A percentile compares a stretch with the other conserved stretches of the same genome.
phyloP scores from a whole-genome alignment of 2,329 filamentous ascomycete genomes.

The Alternaria rosae region DNA sequence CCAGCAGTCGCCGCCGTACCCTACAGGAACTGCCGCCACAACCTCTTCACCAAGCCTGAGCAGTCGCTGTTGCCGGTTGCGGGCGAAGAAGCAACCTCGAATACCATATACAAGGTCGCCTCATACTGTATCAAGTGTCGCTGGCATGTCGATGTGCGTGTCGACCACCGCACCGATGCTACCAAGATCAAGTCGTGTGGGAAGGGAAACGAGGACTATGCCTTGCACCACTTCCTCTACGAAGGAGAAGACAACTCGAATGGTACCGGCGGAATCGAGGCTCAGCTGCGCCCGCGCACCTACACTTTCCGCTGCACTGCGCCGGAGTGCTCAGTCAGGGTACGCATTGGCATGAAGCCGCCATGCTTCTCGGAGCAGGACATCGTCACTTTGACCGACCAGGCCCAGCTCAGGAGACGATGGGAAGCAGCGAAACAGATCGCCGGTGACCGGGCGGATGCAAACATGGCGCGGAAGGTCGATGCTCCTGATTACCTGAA shows the following conservation, averaged over 20 bases:
- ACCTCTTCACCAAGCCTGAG: slow-evolving; percentile 63
- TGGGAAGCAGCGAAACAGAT: slow-evolving; percentile 60
- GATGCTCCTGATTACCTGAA: slow-evolving; percentile 65
- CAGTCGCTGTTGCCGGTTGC: slow-evolving; percentile 60
- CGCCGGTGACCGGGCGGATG: slow-evolving; percentile 63
- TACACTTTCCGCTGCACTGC: slow-evolving; percentile 66
- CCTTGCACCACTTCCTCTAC: slow-evolving; percentile 67
- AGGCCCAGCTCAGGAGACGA: slow-evolving; percentile 59
- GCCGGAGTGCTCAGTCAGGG: slow-evolving; percentile 60
- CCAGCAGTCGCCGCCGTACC: slow-evolving; percentile 47
- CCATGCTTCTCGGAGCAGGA: slow-evolving; percentile 60
- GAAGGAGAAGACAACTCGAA: slow-evolving; percentile 26
- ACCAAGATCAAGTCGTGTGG: slow-evolving; percentile 53
- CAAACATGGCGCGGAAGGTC: slow-evolving; percentile 59
- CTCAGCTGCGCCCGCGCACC: slow-evolving; percentile 26
- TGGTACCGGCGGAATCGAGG: slow-evolving; percentile 21
- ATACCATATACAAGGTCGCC: slow-evolving; percentile 63
- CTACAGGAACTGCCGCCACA: slow-evolving; percentile 63
- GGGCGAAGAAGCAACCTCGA: slow-evolving; percentile 49
- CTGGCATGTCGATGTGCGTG: slow-evolving; percentile 66
- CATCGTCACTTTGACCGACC: slow-evolving; percentile 62
- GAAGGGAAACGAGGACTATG: slow-evolving; percentile 54
- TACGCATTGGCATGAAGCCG: slow-evolving; percentile 61
- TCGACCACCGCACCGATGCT: slow-evolving; percentile 58
- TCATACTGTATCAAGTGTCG: slow-evolving; percentile 69